Evolutionary conservation across 305 asterid species (phyloP).

Genomic region (Fraxinus ornus): DNA sequence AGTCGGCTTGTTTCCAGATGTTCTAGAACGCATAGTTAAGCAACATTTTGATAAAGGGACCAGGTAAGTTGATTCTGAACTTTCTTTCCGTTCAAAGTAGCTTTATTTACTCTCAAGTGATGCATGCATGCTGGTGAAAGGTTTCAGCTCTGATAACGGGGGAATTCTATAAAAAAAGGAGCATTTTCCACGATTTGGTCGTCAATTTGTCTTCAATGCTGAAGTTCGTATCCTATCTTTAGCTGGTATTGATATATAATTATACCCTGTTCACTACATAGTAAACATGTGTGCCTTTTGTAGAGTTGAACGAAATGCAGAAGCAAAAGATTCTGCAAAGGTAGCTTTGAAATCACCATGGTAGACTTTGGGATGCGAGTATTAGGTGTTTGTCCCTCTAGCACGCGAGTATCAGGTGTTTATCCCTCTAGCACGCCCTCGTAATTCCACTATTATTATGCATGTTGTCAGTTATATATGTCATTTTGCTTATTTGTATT

Average conservation of each 20-base stretch:
- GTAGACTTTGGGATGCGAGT: slow-evolving; percentile 94
- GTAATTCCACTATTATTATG: slow-evolving; percentile 5
- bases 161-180: slow-evolving; percentile 88
- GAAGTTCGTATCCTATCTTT: slow-evolving; percentile 49
- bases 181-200: slow-evolving; percentile 97
- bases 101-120: slow-evolving; percentile 40
- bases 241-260: neutral
- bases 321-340: slow-evolving; percentile 93
- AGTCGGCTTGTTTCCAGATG: slow-evolving; percentile 93
- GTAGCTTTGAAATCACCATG: slow-evolving; percentile 94
- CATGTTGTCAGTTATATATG: neutral
- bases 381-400: slow-evolving; percentile 51
- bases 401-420: too few species aligned
- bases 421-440: slow-evolving; percentile 8
- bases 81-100: slow-evolving; percentile 22
- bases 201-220: slow-evolving; percentile 86
- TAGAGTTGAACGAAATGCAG: slow-evolving; percentile 76
- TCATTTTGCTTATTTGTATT: slow-evolving; percentile 15
- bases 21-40: slow-evolving; percentile 70
- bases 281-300: slow-evolving; percentile 13
- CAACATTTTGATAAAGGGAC: slow-evolving; percentile 88
- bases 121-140: slow-evolving; percentile 56
- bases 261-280: slow-evolving; percentile 2
- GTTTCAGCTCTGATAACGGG: slow-evolving; percentile 97
- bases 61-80: slow-evolving; percentile 47